Conservation (phyloP, 805 yeast species). For the Jamesozyma piceae region DNA sequence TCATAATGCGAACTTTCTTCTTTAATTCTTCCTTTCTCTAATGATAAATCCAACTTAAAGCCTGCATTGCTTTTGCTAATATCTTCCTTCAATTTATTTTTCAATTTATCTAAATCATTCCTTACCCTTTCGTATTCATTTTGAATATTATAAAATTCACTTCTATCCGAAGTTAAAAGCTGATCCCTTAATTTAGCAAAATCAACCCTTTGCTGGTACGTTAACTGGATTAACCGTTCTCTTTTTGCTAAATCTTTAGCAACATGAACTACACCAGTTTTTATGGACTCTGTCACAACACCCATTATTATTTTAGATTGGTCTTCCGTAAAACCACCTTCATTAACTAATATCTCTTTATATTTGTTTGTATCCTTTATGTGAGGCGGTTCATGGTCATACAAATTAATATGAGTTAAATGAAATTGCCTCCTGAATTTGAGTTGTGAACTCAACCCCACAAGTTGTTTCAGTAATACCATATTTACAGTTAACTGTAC, state of each 20-base stretch:
- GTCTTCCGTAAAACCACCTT: conserved; percentile 59
- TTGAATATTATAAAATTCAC: conserved; percentile 72
- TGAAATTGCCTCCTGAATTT: conserved; percentile 7
- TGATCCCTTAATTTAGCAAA: conserved; percentile 92
- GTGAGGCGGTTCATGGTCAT: conserved; percentile 30
- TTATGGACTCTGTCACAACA: conserved; percentile 63
- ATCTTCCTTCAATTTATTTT: conserved; percentile 80
- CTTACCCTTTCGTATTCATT: conserved; percentile 81
- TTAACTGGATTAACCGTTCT: conserved; percentile 70
- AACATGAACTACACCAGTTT: conserved; percentile 69
- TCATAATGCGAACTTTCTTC: conserved; percentile 92
- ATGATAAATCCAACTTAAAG: conserved; percentile 79
- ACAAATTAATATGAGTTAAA: neutral
- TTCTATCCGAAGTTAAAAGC: conserved; percentile 74
- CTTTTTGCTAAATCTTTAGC: conserved; percentile 75
- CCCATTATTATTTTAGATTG: conserved; percentile 77
- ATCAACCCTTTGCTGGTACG: conserved; percentile 94
- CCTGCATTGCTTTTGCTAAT: conserved; percentile 84
- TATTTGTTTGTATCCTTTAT: conserved; percentile 67
- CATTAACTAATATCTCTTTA: conserved; percentile 49
- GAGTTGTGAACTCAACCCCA: neutral
- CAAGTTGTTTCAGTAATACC: neutral
- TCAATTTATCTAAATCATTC: conserved; percentile 76
- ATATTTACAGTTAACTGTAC: neutral
- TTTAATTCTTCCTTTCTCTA: conserved; percentile 91